Conservation (phyloP, 768 basidiomycete species). For the Gymnopilus junonius region DNA sequence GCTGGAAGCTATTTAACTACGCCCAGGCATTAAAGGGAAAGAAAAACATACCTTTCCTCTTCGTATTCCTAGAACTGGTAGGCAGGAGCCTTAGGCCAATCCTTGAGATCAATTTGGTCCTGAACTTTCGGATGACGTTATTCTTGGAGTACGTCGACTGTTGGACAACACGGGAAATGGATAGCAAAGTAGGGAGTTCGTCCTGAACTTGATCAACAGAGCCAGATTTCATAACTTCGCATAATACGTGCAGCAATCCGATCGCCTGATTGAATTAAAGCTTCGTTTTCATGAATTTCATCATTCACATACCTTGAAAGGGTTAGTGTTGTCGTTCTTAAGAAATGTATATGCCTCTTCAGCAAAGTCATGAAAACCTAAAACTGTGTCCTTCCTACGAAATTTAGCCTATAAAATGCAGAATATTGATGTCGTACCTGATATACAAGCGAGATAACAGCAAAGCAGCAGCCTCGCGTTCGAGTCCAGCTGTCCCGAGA, state of each 20-base stretch:
- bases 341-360: conserved; percentile 47
- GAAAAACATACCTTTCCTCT: conserved; percentile 39
- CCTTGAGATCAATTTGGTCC: conserved; percentile 70
- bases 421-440: conserved; percentile 51
- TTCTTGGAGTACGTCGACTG: conserved; percentile 52
- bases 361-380: conserved; percentile 57
- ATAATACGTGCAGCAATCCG: conserved; percentile 70
- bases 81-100: conserved; percentile 67
- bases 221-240: conserved; percentile 70
- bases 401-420: neutral
- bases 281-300: conserved; percentile 14
- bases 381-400: conserved; percentile 61
- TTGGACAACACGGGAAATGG: conserved; percentile 48
- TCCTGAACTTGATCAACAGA: conserved; percentile 55
- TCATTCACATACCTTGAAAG: conserved; percentile 57
- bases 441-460: conserved; percentile 83
- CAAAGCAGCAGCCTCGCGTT: conserved; percentile 81
- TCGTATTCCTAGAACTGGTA: conserved; percentile 33
- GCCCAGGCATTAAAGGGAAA: neutral
- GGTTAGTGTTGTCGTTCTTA: conserved; percentile 35
- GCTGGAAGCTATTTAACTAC: conserved; percentile 25
- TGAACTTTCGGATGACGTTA: conserved; percentile 70
- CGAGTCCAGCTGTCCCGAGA: conserved; percentile 75
- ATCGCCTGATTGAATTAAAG: conserved; percentile 50
- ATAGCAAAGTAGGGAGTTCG: conserved; percentile 47